Conservation (phyloP, 805 yeast species). For the Yarrowia divulgata region DNA sequence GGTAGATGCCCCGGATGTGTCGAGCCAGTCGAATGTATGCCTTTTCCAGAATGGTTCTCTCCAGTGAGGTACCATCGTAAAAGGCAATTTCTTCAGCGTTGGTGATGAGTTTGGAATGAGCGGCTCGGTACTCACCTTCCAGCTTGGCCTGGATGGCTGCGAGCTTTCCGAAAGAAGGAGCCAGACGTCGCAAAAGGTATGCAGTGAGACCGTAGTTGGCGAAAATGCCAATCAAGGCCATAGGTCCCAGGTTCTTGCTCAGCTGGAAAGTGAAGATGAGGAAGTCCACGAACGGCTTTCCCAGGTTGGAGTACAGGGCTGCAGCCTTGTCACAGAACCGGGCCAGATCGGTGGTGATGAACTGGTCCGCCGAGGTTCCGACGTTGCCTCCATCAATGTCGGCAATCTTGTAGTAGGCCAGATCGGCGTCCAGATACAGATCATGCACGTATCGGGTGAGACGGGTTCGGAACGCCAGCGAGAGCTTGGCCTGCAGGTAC, state of each 20-base stretch:
- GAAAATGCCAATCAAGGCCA: constrained; percentile 84
- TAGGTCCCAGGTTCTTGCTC: constrained; percentile 82
- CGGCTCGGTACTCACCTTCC: constrained; percentile 88
- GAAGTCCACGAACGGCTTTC: constrained; percentile 89
- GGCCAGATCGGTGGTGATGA: constrained; percentile 82
- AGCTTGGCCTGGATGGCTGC: constrained; percentile 75
- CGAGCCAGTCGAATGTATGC: constrained; percentile 64
- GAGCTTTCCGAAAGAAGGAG: constrained; percentile 86
- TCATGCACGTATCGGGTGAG: constrained; percentile 88
- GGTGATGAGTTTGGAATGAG: constrained; percentile 81
- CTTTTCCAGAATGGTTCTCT: constrained; percentile 67
- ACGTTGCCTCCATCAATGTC: constrained; percentile 61
- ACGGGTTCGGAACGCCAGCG: constrained; percentile 84
- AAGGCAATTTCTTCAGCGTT: constrained; percentile 95
- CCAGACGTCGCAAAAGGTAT: constrained; percentile 67
- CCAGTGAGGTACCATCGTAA: constrained; percentile 85
- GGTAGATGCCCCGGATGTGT: constrained; percentile 63
- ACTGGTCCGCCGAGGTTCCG: constrained; percentile 73
- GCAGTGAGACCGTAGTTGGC: constrained; percentile 84
- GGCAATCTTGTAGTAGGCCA: constrained; percentile 83
- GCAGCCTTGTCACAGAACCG: constrained; percentile 83
- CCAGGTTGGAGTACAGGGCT: constrained; percentile 83
- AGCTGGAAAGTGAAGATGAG: constrained; percentile 83
- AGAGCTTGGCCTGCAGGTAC: constrained; percentile 74
- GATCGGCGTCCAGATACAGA: constrained; percentile 77